A percentile compares a stretch with the other conserved stretches of the same genome.
phyloP scores from a whole-genome alignment of 352 stramenopile genomes.

The Globisporangium nunn region DNA sequence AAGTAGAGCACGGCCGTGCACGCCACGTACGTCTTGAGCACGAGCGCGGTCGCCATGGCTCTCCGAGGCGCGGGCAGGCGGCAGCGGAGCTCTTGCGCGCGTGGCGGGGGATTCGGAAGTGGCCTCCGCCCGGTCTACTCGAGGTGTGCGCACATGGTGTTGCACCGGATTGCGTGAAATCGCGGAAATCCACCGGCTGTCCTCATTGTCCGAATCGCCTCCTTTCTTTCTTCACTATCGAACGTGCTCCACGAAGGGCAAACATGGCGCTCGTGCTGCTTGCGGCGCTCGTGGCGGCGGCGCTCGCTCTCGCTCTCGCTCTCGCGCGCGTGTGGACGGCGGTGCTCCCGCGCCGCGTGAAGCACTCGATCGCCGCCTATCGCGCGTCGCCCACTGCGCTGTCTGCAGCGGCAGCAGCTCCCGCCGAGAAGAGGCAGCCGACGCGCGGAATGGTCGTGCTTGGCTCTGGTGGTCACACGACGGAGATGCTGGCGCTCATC shows the following conservation, averaged over 20 bases:
- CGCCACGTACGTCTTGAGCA: slow-evolving; percentile 45
- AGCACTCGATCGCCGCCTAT: slow-evolving; percentile 5
- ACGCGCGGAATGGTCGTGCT: slow-evolving; percentile 77
- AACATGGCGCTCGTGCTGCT: slow-evolving; percentile 4
- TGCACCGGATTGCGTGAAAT: not conserved
- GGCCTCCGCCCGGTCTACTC: no score
- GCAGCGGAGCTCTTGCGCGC: not conserved
- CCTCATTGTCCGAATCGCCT: no score
- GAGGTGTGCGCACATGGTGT: not conserved
- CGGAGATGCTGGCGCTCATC: slow-evolving; percentile 93
- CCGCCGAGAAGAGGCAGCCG: slow-evolving; percentile 9
- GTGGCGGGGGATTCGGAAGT: not conserved
- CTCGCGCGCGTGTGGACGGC: slow-evolving; percentile 8
- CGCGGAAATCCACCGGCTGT: no score
- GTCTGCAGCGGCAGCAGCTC: not conserved
- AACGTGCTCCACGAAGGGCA: no score
- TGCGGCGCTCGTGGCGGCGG: not conserved
- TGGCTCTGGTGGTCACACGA: slow-evolving; percentile 89
- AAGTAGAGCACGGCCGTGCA: slow-evolving; percentile 58
- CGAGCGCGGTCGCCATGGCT: slow-evolving; percentile 8
- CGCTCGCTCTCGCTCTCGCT: no score
- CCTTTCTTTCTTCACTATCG: not conserved
- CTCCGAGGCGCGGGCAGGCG: not conserved
- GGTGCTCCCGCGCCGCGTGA: slow-evolving; percentile 10
- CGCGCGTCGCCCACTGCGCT: slow-evolving; percentile 1